Evolutionary conservation across 78 protist genomes (phyloP).

Genomic region (Carpediemonas membranifera): DNA sequence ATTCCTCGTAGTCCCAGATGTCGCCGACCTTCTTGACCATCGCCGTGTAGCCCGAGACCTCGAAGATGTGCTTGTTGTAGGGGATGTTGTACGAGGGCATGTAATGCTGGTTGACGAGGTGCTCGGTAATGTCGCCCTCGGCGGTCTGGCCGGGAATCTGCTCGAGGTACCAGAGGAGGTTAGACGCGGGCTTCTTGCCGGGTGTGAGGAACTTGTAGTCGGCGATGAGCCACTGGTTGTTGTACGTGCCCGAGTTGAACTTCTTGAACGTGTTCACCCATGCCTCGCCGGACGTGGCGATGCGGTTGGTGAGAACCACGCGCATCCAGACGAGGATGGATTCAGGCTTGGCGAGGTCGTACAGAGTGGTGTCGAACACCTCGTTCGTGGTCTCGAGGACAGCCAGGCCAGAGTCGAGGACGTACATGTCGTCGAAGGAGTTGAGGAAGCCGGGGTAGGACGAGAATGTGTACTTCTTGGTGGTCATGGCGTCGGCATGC

Average conservation of each 20-base stretch:
- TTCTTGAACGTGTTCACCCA: conserved; percentile 33
- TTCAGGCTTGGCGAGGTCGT: conserved; percentile 5
- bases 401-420: conserved; percentile 8
- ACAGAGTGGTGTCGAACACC: conserved; percentile 32
- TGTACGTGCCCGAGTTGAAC: conserved; percentile 62
- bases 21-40: no score
- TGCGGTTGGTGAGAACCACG: conserved; percentile 43
- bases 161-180: conserved; percentile 57
- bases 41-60: no score
- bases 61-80: no score
- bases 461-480: neutral
- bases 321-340: conserved; percentile 45
- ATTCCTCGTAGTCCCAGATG: neutral
- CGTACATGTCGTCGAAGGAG: conserved; percentile 30
- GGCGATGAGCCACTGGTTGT: conserved; percentile 58
- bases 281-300: conserved; percentile 29
- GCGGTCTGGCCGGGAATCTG: conserved; percentile 63
- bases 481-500: neutral
- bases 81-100: conserved; percentile 72
- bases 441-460: conserved; percentile 28
- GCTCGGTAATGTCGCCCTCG: conserved; percentile 25
- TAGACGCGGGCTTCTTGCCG: conserved; percentile 36
- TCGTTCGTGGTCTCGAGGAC: conserved; percentile 36
- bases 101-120: conserved; percentile 39
- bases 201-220: conserved; percentile 44